Evolutionary conservation across 2,329 filamentous ascomycete genomes (phyloP), one percentile per base, ranked within the genome.

Genomic region (Nemania sp.): DNA sequence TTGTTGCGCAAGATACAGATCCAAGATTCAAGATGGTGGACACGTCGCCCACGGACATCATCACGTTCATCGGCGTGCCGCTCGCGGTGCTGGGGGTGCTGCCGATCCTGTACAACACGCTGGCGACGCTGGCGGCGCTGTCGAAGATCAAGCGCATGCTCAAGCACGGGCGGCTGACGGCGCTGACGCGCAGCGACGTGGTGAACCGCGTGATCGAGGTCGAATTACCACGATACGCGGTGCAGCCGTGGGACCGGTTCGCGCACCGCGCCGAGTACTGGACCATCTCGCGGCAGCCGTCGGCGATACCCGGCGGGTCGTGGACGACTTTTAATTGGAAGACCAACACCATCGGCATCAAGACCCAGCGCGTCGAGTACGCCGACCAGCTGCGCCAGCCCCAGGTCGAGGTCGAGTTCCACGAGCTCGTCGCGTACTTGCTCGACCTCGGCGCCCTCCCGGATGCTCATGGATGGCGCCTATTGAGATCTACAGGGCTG

Each of bases 271-370:
- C 74, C 0, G 75, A 81, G 45, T 88, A 88, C 69, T 88, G 84
- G 81, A 71, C 72, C 12, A 70, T 84, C 3, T 77, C 77, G 33
- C 68, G 73, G 1, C 73, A 79, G 48, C 77, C 78, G 0, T 81
- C 78, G 41, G 70, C 68, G 11, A 79, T 86, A 37, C 80, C 80
- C 0, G 84, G 84, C 2, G 84, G 84, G 0, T 78, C 74, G 23
- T 88, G 84, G 84, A 85, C 83, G 0, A 80, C 79, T 0, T 86
- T 88, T 66, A 80, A 87, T 68, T 88, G 84, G 84, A 80, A 79
- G 61, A 78, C 78, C n/a, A 78, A 85, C 59, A 73, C 80, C 2
- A 84, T 86, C 20, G 84, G 84, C 1, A 72, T 80, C 49, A 84
- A 82, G 64, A 80, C 80, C 12, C 84, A 86, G 70, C 75, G 84